Base-by-base conservation (phyloP, 495 filamentous ascomycete genomes). In the Filosporella fistucella region DNA sequence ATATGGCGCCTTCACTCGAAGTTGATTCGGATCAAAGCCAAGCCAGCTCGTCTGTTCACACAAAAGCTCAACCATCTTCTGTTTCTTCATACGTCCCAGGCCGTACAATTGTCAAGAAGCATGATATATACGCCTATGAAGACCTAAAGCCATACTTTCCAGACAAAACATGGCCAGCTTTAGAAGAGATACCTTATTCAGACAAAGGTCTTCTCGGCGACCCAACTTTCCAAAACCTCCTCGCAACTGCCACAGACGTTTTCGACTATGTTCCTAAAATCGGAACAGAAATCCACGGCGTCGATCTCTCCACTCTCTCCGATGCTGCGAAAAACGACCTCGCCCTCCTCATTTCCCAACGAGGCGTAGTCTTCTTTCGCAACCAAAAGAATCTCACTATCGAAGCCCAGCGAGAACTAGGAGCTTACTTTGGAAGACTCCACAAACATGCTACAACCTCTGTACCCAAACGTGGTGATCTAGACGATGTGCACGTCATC, bases 301-400 rank as follows among this genome's bases (percentile, higher is more conserved):
- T 89, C 9, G 75, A 87, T 54, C 77, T 91, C 9, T 73, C 78
- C 10, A 72, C 75, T 45, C 71, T 91, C 36, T 82, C 68, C 6
- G 77, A 86, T 53, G 71, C 69, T 1, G 84, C 88, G 55, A 86
- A 84, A 61, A 80, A 89, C 58, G 86, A 91, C 41, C 71, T 89
- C 3, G 86, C 86, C 2, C 71, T 83, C 6, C 64, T 91, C 30
- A 76, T 89, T 46, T 78, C 86, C 20, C 80, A 75, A 21, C 70
- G 85, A 16, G 85, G 86, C 12, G 84, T 89, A 0, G 79, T 88
- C 1, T 84, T 88, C 66, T 86, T 89, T 71, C 77, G 84, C 3
- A 69, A 77, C 44, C 85, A 85, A 30, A 77, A 85, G 23, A 77
- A 82, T 57, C 76, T 88, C 54, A 58, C 45, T 38, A 63, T 72